Conservation (phyloP, 1,284 basidiomycete genomes). For the Moesziomyces aphidis region DNA sequence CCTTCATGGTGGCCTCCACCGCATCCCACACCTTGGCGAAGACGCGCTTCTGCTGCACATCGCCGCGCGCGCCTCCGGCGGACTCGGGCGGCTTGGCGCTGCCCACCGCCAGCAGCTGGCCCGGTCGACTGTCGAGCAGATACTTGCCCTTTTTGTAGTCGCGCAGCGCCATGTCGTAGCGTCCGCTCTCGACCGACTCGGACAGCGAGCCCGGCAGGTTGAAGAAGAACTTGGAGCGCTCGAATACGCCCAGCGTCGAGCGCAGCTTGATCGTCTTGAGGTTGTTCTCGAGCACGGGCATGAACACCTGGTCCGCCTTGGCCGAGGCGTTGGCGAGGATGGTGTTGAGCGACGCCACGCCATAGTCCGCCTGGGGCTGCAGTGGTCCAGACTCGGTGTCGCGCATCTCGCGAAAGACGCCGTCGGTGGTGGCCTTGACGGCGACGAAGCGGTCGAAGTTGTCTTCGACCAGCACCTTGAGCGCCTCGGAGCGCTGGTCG, state of each 20-base stretch:
- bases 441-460: slow-evolving; percentile 98
- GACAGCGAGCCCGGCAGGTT: slow-evolving; percentile 92
- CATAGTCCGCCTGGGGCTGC: slow-evolving; percentile 81
- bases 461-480: slow-evolving; percentile 93
- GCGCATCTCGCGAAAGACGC: slow-evolving; percentile 86
- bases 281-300: slow-evolving; percentile 94
- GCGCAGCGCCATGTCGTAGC: slow-evolving; percentile 90
- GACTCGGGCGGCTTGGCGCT: slow-evolving; percentile 29
- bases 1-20: slow-evolving; percentile 93
- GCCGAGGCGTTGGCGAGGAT: slow-evolving; percentile 73
- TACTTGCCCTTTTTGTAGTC: slow-evolving; percentile 98
- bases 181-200: slow-evolving; percentile 80
- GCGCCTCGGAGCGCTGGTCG: slow-evolving; percentile 80
- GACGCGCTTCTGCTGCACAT: slow-evolving; percentile 79
- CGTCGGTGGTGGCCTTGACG: slow-evolving; percentile 95
- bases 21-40: slow-evolving; percentile 96
- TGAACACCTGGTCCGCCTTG: slow-evolving; percentile 94
- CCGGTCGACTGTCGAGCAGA: slow-evolving; percentile 85
- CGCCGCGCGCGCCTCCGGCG: slow-evolving; percentile 30
- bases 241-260: slow-evolving; percentile 93
- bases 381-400: slow-evolving; percentile 79
- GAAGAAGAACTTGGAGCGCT: slow-evolving; percentile 97
- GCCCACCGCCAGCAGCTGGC: slow-evolving; percentile 77
- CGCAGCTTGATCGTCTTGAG: slow-evolving; percentile 93
- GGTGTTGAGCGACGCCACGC: slow-evolving; percentile 82